Conservation (phyloP, 306 rosid genomes). For the Prunus armeniaca region DNA sequence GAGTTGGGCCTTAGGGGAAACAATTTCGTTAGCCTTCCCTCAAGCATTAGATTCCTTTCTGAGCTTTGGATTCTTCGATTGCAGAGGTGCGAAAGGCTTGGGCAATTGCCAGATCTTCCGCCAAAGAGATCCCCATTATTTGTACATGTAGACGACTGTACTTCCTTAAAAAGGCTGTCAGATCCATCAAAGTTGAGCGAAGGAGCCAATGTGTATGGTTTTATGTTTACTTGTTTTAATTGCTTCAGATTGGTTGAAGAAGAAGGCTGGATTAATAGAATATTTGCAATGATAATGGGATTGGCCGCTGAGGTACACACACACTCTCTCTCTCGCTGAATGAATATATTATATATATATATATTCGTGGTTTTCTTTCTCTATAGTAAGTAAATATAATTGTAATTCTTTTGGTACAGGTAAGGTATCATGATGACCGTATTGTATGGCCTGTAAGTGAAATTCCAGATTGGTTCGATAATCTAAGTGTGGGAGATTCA, state of each 20-base stretch:
- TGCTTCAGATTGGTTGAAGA: slow-evolving; percentile 9
- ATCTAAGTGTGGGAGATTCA: not conserved
- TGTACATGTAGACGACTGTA: not conserved
- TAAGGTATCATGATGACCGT: not conserved
- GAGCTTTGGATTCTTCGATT: rapidly evolving
- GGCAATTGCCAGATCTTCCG: not conserved
- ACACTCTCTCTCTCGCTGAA: not conserved
- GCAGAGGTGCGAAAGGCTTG: not conserved
- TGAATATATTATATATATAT: no score
- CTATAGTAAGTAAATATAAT: no score
- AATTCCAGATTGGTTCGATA: slow-evolving; percentile 15
- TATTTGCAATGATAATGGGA: not conserved
- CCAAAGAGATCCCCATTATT: not conserved
- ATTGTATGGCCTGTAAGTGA: slow-evolving; percentile 1
- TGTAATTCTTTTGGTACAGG: not conserved
- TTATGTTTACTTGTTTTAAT: not conserved
- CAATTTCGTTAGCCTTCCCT: slow-evolving; percentile 8
- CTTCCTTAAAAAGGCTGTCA: not conserved
- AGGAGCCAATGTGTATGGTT: not conserved
- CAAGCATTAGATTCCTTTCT: slow-evolving; percentile 11
- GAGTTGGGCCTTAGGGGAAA: not conserved
- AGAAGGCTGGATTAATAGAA: not conserved
- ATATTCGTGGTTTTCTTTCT: no score
- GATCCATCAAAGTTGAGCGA: not conserved
- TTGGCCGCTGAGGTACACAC: not conserved